phyloP scores from a whole-genome alignment of 805 yeast species.

The Saccharomycopsis oosterbeekiorum region DNA sequence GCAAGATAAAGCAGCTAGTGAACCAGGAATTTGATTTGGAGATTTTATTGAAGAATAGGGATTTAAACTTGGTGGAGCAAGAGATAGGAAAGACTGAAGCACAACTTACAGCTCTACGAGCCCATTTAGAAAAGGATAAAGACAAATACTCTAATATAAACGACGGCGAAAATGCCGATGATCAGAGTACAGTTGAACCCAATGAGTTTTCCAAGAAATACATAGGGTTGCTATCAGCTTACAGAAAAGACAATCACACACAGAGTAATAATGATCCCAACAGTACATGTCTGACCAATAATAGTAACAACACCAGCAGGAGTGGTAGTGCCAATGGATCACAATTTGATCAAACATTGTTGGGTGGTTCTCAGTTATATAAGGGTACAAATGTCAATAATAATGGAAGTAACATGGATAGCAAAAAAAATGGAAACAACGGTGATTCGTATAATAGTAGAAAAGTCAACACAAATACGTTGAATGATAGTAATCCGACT shows the following conservation, averaged over 20 bases:
- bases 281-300: not conserved
- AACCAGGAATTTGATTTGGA: slow-evolving; percentile 36
- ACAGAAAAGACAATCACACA: not conserved
- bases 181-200: slow-evolving; percentile 28
- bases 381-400: too few species aligned
- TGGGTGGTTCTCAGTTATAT: too few species aligned
- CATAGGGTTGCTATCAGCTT: slow-evolving; percentile 23
- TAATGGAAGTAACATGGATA: too few species aligned
- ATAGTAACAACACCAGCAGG: too few species aligned
- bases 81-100: slow-evolving; percentile 51
- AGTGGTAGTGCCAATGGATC: too few species aligned
- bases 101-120: slow-evolving; percentile 42
- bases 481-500: not conserved
- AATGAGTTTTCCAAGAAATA: slow-evolving; percentile 37
- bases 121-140: slow-evolving; percentile 17
- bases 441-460: too few species aligned
- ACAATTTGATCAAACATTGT: too few species aligned
- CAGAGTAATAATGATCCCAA: not conserved
- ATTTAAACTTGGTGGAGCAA: slow-evolving; percentile 37
- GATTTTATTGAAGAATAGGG: slow-evolving; percentile 50
- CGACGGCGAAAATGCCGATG: too few species aligned
- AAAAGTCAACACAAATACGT: not conserved
- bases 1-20: slow-evolving; percentile 13
- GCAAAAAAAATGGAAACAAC: too few species aligned
- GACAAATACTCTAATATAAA: not conserved